phyloP scores from a whole-genome alignment of 106 monocot species.

The Acorus gramineus region DNA sequence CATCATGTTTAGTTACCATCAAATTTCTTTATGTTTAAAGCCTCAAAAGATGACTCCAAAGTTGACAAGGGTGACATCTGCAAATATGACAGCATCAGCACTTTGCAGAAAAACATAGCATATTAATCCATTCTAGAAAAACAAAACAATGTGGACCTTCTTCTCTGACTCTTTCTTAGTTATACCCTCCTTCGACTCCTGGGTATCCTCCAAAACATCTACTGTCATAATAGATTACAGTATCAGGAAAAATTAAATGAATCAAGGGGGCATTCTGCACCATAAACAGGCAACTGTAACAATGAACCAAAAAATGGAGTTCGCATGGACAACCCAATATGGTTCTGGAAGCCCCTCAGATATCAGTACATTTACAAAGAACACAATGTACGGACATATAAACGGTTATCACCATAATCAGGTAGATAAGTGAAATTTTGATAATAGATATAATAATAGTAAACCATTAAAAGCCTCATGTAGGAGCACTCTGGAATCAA shows the following conservation, averaged over 20 bases:
- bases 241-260: not conserved
- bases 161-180: conserved; percentile 41
- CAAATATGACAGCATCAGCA: conserved; percentile 4
- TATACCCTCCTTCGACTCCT: conserved; percentile 16
- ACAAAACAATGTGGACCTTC: conserved; percentile 34
- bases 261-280: not conserved
- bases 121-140: not conserved
- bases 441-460: no score
- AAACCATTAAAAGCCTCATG: no score
- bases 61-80: conserved; percentile 89
- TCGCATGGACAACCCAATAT: no score
- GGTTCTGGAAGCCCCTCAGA: no score
- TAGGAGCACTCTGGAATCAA: no score
- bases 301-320: no score
- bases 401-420: no score
- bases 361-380: no score
- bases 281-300: no score
- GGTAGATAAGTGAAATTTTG: no score
- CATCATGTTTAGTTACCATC: conserved; percentile 45
- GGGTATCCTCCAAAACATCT: conserved; percentile 9
- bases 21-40: conserved; percentile 93
- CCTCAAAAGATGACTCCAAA: conserved; percentile 90
- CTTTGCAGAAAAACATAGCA: not conserved
- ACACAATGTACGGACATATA: no score
- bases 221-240: conserved; percentile 12